Evolutionary conservation across 257 asterid genomes (phyloP), one percentile per base, ranked within the genome.

Genomic region (Ajuga chamaepitys): DNA sequence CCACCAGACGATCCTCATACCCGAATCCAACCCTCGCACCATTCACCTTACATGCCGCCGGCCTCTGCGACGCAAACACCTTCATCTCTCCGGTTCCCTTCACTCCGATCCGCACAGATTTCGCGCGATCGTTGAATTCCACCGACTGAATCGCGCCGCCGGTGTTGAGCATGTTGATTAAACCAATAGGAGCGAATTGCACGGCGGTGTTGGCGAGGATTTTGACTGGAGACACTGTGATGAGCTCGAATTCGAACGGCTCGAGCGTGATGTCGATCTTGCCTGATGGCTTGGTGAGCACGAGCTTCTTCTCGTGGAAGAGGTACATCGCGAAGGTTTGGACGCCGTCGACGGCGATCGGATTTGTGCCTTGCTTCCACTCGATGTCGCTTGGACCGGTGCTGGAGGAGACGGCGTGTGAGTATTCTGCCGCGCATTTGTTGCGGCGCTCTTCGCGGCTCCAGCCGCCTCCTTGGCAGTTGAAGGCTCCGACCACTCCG

Each of bases 381-480:
- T 86, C 91, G 3, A 86, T 61, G 74, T 91, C 98, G 16, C 50
- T 68, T 2, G 95, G 97, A 44, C 90, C 73, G 8, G 82, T 70
- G 2, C 52, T 22, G 50, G 95, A 76, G 42, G 88, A 77, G 73
- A 88, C 85, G 0, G 12, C 40, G 18, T 75, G 84, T 1, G 98
- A 91, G 75, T 74, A 76, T 22, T 91, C 83, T 25, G 95, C 76
- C 59, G 85, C 86, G 47, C 98, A 86, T 24, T 72, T 69, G 88
- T 88, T 91, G 56, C 93, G 86, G 21, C 98, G 78, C 13, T 77
- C 66, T 53, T 91, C 88, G 2, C 91, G 82, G 66, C 78, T 62
- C 98, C 98, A 91, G 6, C 98, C 98, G 63, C 98, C 98, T 44
- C 98, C 98, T 74, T 91, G 98, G 79, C 98, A 91, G 66, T 88